Conservation (phyloP, 331 rosid genomes). For the Quercus phellos region DNA sequence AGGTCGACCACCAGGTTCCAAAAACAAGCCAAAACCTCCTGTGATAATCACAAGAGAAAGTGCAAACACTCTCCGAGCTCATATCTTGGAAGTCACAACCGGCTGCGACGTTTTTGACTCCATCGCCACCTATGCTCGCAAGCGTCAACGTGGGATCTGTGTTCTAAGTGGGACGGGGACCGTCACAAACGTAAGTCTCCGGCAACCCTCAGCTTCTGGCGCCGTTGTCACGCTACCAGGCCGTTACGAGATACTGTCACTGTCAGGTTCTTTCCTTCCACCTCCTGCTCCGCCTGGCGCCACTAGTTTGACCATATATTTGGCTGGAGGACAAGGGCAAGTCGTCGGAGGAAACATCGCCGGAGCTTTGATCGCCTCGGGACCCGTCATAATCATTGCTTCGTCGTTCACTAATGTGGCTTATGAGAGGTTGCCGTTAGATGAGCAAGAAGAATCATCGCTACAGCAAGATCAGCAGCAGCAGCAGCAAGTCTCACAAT, state of each 20-base stretch:
- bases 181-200: conserved; percentile 67
- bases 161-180: conserved; percentile 77
- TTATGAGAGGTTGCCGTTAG: conserved; percentile 84
- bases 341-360: conserved; percentile 89
- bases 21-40: conserved; percentile 72
- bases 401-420: conserved; percentile 92
- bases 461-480: conserved; percentile 39
- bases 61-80: conserved; percentile 84
- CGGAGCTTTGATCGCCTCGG: conserved; percentile 76
- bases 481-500: conserved; percentile 46
- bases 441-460: conserved; percentile 56
- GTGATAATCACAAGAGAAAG: conserved; percentile 85
- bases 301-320: conserved; percentile 63
- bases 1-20: conserved; percentile 81
- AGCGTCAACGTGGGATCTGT: conserved; percentile 83
- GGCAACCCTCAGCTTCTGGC: conserved; percentile 62
- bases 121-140: conserved; percentile 67
- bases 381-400: conserved; percentile 81
- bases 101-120: conserved; percentile 87
- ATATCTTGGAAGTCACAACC: conserved; percentile 69
- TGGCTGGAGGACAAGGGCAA: conserved; percentile 91
- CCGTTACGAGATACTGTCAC: conserved; percentile 69
- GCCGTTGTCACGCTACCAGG: conserved; percentile 58
- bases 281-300: conserved; percentile 96
- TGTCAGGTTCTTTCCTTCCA: conserved; percentile 76